Evolutionary conservation across 495 filamentous ascomycete genomes (phyloP), one percentile per base, ranked within the genome.

Genomic region (Penicillium cinerascens): DNA sequence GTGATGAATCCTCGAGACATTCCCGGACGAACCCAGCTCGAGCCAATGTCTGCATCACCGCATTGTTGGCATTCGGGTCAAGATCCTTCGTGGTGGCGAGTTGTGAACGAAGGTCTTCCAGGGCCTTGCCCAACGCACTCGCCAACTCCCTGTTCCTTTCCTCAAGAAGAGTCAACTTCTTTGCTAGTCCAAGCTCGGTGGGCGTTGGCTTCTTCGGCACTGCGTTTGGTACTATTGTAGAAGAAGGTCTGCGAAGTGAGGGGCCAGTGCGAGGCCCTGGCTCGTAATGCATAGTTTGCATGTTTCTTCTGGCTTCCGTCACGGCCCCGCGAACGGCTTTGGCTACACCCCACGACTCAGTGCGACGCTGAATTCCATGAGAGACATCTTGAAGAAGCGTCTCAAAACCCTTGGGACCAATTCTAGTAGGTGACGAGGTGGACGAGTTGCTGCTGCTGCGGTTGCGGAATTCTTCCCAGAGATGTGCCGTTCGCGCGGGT

Each of bases 271-370:
- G 69, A 17, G 59, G 36, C 10, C 51, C 66, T 26, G 68, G 74
- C 51, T 75, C 75, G 9, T 77, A 67, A 49, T 81, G 75, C 45
- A 86, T 75, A n/a, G 78, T 78, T 59, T 87, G 82, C 54, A 90
- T 83, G 53, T 86, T 87, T 59, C 79, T 86, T 55, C 78, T 81
- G 3, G 92, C 88, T 72, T 97, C 91, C 13, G 80, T 88, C 49
- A 96, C 82, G 4, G 93, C 92, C 52, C 92, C 91, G 17, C 92
- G 84, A 10, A 98, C 87, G 10, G 89, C 91, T 68, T 91, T 89
- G 55, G 91, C 91, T 26, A 97, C 86, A 3, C 92, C 91, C 68
- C 92, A 89, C 49, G 85, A 82, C 63, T 96, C 92, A 37, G 92
- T 85, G 8, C 86, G 82, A 42, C 88, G 84, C 47, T 95, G 82